Evolutionary conservation across 2,329 filamentous ascomycete species (phyloP).

Genomic region (Sporothrix pallida): DNA sequence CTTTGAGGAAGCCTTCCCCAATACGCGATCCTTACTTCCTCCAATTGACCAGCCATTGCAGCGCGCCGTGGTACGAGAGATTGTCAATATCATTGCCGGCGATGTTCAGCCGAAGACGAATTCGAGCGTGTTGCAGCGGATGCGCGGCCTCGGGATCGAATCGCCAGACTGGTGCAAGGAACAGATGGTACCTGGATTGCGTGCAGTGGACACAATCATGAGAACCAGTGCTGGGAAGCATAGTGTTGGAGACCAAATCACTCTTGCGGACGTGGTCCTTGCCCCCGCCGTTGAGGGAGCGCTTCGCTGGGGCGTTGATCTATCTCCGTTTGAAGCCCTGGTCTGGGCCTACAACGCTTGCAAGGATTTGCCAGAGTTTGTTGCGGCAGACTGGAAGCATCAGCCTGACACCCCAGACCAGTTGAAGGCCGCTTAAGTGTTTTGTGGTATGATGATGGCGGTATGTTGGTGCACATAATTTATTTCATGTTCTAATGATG

Average conservation of each 20-base stretch:
- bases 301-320: not conserved
- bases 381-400: constrained; percentile 11
- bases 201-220: not conserved
- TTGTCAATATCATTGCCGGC: not conserved
- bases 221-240: not conserved
- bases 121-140: not conserved
- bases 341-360: not conserved
- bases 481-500: not conserved
- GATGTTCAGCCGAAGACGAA: constrained; percentile 8
- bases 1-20: constrained; percentile 7
- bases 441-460: too few species aligned
- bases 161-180: not conserved
- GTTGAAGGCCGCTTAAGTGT: not conserved
- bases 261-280: not conserved
- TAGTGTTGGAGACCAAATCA: not conserved
- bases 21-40: not conserved
- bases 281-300: constrained; percentile 1
- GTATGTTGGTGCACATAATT: not conserved
- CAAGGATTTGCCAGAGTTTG: constrained; percentile 17
- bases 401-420: constrained; percentile 20
- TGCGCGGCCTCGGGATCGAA: not conserved
- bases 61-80: not conserved
- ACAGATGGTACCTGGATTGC: not conserved
- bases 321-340: not conserved
- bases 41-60: not conserved